A percentile compares a stretch with the other conserved stretches of the same genome.
These are phyloP conservation scores for Teunomyces cretensis DNA, from an alignment of 805 yeast genomes.

Conservation along the genomic window DNA sequence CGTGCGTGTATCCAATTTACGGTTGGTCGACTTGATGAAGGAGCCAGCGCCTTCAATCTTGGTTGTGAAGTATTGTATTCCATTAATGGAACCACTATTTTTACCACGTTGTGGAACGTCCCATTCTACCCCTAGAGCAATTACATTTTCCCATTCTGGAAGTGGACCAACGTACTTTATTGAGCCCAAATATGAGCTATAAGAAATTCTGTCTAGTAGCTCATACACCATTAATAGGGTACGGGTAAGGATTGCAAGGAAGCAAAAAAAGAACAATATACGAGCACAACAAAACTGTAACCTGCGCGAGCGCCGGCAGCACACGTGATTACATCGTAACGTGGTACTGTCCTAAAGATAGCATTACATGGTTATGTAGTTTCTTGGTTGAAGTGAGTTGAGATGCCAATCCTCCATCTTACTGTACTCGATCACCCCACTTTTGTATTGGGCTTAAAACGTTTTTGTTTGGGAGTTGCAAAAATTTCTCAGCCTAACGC, in stretches of 20 bases:
- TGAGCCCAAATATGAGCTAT: conserved; percentile 50
- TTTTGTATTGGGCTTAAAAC: not conserved
- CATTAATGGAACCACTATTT: conserved; percentile 61
- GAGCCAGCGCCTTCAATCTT: conserved; percentile 53
- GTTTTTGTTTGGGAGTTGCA: conserved; percentile 1
- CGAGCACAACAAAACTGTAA: too few species aligned
- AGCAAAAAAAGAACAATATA: not conserved
- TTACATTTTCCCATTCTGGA: conserved; percentile 33
- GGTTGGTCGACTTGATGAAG: conserved; percentile 52
- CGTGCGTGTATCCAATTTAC: conserved; percentile 25
- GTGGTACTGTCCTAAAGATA: not conserved
- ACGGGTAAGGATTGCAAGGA: not conserved
- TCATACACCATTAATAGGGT: not conserved
- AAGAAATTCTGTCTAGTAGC: conserved; percentile 4
- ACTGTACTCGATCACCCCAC: not conserved
- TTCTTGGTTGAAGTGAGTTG: too few species aligned
- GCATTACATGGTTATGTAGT: too few species aligned
- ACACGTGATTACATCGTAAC: not conserved
- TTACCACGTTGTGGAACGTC: conserved; percentile 70
- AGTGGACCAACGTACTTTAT: conserved; percentile 60
- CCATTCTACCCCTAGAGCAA: conserved; percentile 85
- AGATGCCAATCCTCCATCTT: too few species aligned
- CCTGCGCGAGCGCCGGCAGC: not conserved
- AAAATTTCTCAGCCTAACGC: not conserved
- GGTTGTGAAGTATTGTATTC: conserved; percentile 52